phyloP scores from a whole-genome alignment of 2,329 filamentous ascomycete species.

The Neofusicoccum parvum region DNA sequence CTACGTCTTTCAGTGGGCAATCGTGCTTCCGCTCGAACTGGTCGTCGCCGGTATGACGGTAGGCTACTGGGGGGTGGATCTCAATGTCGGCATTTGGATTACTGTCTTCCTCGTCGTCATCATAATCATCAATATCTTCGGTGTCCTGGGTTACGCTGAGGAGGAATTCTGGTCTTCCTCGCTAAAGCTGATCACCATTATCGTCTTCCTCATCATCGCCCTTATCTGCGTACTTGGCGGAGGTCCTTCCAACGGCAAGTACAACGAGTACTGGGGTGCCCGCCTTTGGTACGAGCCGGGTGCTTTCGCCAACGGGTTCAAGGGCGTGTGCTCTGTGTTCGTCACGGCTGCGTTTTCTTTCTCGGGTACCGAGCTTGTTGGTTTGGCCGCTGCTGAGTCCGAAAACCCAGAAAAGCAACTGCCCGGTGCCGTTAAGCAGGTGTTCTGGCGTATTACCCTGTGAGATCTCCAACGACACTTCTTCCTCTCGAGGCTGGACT shows the following conservation, averaged over 20 bases:
- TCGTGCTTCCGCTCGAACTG: conserved; percentile 81
- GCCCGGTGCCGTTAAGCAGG: conserved; percentile 88
- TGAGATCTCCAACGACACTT: background rate
- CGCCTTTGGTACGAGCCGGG: conserved; percentile 77
- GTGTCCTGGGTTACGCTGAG: conserved; percentile 86
- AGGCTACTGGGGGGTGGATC: conserved; percentile 71
- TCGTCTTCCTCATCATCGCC: conserved; percentile 86
- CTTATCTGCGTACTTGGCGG: conserved; percentile 85
- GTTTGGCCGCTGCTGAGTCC: conserved; percentile 76
- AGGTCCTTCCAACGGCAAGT: conserved; percentile 48
- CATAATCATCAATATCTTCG: conserved; percentile 81
- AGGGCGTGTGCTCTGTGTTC: conserved; percentile 77
- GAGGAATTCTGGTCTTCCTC: conserved; percentile 86
- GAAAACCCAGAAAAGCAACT: conserved; percentile 80
- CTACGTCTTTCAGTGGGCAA: conserved; percentile 86
- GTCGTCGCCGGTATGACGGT: conserved; percentile 85
- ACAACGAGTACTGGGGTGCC: conserved; percentile 70
- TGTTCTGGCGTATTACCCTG: conserved; percentile 86
- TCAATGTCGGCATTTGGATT: conserved; percentile 70
- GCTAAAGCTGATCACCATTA: conserved; percentile 81
- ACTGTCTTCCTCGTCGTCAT: conserved; percentile 78
- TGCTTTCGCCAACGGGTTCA: conserved; percentile 83
- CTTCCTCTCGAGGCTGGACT: background rate
- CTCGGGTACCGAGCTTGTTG: conserved; percentile 75
- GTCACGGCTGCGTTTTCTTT: conserved; percentile 77